Percentiles rank a stretch among this genome's conserved stretches.
These are phyloP conservation scores for Colletotrichum musae DNA, from an alignment of 2,329 filamentous ascomycete species.

Conservation along the genomic window DNA sequence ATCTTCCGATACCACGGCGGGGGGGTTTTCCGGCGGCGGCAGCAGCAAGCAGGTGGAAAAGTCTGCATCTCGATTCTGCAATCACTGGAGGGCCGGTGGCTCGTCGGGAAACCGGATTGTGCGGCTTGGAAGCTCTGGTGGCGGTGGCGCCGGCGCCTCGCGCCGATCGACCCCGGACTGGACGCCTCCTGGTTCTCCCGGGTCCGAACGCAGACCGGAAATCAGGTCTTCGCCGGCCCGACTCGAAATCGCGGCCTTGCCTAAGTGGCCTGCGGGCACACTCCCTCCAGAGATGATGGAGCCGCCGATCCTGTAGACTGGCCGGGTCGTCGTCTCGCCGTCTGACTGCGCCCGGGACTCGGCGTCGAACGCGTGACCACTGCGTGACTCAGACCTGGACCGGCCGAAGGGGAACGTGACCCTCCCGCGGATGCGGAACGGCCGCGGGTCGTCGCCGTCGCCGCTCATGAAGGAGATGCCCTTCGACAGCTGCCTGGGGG, in stretches of 20 bases:
- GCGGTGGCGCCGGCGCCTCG: constrained; percentile 46
- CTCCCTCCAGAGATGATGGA: constrained; percentile 48
- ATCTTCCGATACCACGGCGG: too few species aligned
- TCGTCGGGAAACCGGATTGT: constrained; percentile 63
- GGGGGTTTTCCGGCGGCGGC: neutral
- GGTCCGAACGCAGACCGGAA: neutral
- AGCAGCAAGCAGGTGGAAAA: constrained; percentile 2
- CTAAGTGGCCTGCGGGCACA: constrained; percentile 13
- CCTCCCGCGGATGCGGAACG: constrained; percentile 50
- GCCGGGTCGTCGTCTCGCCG: constrained; percentile 25
- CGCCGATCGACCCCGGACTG: constrained; percentile 44
- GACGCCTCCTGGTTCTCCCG: constrained; percentile 1
- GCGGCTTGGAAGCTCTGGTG: constrained; percentile 46
- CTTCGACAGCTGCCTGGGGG: constrained; percentile 71
- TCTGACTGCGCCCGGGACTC: constrained; percentile 31
- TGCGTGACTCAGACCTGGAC: constrained; percentile 27
- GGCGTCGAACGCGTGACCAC: constrained; percentile 5
- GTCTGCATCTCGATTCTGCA: constrained; percentile 19
- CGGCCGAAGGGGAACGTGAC: constrained; percentile 45
- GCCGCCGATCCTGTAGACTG: constrained; percentile 59
- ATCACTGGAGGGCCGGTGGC: constrained; percentile 25
- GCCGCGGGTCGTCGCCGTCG: constrained; percentile 40
- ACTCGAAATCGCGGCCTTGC: constrained; percentile 1
- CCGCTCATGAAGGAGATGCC: constrained; percentile 48
- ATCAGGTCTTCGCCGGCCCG: constrained; percentile 23